Percentiles rank a stretch among this genome's conserved stretches.
Conservation (phyloP, 2,329 filamentous ascomycete species). For the Arthrinium phaeospermum region DNA sequence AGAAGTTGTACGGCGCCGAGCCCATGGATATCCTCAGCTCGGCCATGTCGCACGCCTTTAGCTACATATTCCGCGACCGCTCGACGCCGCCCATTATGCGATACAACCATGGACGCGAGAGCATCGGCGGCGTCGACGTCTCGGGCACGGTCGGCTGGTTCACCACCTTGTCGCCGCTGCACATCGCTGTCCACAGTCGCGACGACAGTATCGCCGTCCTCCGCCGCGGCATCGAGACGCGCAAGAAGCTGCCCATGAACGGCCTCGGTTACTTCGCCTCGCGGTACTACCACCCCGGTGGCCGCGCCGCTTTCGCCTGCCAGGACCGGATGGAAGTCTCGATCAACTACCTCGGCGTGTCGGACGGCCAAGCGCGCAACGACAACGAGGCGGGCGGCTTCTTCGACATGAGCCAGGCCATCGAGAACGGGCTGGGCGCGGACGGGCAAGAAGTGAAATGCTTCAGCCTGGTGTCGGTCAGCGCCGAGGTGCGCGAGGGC, state of each 20-base stretch:
- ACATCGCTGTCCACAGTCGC: conserved; percentile 16
- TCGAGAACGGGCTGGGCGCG: conserved; percentile 20
- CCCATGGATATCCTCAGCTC: conserved; percentile 46
- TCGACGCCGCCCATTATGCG: conserved; percentile 43
- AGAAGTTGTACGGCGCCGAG: conserved; percentile 38
- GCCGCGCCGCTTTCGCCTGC: conserved; percentile 13
- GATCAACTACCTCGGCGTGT: conserved; percentile 22
- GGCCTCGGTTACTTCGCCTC: conserved; percentile 22
- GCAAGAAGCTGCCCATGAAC: conserved; percentile 22
- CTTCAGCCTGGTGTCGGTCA: conserved; percentile 20
- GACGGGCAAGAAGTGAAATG: conserved; percentile 21
- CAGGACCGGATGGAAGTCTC: conserved; percentile 21
- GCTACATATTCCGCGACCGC: conserved; percentile 40
- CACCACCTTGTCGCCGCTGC: conserved; percentile 46
- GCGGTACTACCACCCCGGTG: conserved; percentile 19
- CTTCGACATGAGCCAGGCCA: conserved; percentile 21
- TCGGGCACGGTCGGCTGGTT: conserved; percentile 52
- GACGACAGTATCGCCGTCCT: conserved; percentile 21
- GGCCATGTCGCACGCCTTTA: conserved; percentile 38
- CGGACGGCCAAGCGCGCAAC: conserved; percentile 19
- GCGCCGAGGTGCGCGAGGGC: conserved; percentile 20
- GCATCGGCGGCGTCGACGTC: conserved; percentile 41
- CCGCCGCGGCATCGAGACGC: conserved; percentile 13
- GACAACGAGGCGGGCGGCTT: conserved; percentile 11
- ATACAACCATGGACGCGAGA: conserved; percentile 49